These are phyloP conservation scores for Phellinidium pouzarii DNA, from an alignment of 1,284 basidiomycete genomes.

Conservation along the genomic window DNA sequence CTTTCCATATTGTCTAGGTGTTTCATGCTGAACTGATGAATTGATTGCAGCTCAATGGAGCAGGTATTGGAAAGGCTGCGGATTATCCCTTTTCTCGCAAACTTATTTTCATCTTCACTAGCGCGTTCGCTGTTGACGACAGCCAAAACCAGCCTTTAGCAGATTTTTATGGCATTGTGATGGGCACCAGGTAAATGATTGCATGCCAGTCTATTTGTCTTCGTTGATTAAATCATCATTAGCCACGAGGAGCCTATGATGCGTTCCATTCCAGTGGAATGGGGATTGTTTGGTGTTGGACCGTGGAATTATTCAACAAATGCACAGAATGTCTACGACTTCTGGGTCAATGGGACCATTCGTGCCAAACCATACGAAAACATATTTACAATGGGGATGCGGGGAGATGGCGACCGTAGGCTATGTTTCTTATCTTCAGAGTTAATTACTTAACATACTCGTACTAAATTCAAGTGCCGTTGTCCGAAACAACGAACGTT, in stretches of 20 bases:
- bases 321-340: slow-evolving; percentile 46
- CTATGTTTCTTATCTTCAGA: slow-evolving; percentile 11
- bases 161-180: slow-evolving; percentile 62
- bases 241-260: slow-evolving; percentile 65
- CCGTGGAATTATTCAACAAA: slow-evolving; percentile 57
- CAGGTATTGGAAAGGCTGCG: slow-evolving; percentile 26
- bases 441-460: slow-evolving; percentile 1
- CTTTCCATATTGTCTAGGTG: background rate
- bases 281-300: slow-evolving; percentile 46
- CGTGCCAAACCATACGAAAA: slow-evolving; percentile 53
- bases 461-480: slow-evolving; percentile 43
- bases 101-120: slow-evolving; percentile 28
- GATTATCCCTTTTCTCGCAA: background rate
- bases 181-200: slow-evolving; percentile 47
- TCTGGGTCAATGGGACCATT: slow-evolving; percentile 50
- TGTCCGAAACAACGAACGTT: slow-evolving; percentile 40
- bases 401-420: slow-evolving; percentile 53
- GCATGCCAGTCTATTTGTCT: background rate
- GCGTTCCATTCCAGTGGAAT: slow-evolving; percentile 57
- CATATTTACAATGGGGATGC: slow-evolving; percentile 62
- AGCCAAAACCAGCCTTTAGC: slow-evolving; percentile 56
- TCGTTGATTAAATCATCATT: background rate
- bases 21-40: background rate
- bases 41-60: slow-evolving; percentile 36
- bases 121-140: slow-evolving; percentile 65